Conservation (phyloP, 176 grass and related monocot species). For the Bolboschoenus planiculmis region DNA sequence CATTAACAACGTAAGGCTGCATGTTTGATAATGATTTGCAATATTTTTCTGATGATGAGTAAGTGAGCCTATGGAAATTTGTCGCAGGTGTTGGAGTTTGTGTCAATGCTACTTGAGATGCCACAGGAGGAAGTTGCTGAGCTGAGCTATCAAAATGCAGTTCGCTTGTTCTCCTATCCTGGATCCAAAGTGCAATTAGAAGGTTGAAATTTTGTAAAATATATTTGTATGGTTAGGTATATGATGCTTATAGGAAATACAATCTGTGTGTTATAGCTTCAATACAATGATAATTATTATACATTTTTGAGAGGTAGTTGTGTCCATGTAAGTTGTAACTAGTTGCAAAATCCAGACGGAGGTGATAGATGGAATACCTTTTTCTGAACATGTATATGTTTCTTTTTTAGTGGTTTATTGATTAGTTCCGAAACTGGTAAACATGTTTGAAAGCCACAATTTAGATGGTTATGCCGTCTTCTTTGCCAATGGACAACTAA, state of each 20-base stretch:
- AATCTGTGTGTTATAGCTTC: background rate
- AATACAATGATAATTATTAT: background rate
- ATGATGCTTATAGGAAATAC: slow-evolving; percentile 11
- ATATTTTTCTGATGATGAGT: background rate
- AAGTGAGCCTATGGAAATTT: background rate
- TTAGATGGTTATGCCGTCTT: background rate
- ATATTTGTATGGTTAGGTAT: background rate
- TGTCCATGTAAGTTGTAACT: background rate
- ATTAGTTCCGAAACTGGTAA: background rate
- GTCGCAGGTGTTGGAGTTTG: slow-evolving; percentile 62
- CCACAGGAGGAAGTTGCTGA: slow-evolving; percentile 54
- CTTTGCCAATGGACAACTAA: background rate
- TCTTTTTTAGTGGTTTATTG: background rate
- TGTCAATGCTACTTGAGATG: slow-evolving; percentile 67
- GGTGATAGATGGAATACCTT: background rate
- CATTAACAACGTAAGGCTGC: slow-evolving; percentile 61
- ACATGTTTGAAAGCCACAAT: background rate
- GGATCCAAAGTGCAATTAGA: slow-evolving; percentile 59
- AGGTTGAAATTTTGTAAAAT: slow-evolving; percentile 17
- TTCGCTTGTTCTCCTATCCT: slow-evolving; percentile 71
- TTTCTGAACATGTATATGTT: background rate
- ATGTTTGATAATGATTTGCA: slow-evolving; percentile 15
- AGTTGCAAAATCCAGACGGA: background rate
- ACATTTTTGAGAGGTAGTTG: background rate
- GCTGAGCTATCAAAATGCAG: slow-evolving; percentile 64